These are phyloP conservation scores for Claviceps sp. DNA, from an alignment of 2,329 filamentous ascomycete genomes.

Conservation along the genomic window DNA sequence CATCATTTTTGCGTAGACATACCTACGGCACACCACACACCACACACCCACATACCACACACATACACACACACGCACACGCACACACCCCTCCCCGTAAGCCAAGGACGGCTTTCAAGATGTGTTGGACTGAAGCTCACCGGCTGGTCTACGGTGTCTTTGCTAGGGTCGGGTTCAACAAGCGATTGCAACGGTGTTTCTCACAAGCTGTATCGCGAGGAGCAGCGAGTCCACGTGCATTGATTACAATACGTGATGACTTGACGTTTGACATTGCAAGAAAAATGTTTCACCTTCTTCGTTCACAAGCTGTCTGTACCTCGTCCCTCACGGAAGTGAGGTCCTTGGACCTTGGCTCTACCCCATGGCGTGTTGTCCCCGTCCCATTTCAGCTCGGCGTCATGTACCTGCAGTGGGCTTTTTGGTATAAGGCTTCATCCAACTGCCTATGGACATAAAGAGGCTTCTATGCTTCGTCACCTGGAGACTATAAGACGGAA, in stretches of 20 bases:
- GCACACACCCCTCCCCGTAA: background rate
- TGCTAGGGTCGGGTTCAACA: background rate
- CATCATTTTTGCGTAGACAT: background rate
- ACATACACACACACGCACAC: background rate
- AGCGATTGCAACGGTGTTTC: background rate
- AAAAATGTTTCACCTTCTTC: conserved; percentile 2
- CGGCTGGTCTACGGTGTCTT: background rate
- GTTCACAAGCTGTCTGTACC: background rate
- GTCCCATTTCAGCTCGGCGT: background rate
- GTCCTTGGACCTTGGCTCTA: background rate
- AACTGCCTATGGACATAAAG: background rate
- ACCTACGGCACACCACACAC: background rate
- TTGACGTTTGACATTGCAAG: background rate
- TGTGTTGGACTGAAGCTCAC: background rate
- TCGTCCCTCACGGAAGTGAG: background rate
- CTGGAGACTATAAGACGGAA: background rate
- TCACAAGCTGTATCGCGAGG: conserved; percentile 1
- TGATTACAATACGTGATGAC: background rate
- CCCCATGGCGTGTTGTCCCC: background rate
- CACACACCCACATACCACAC: background rate
- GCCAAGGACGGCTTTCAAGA: background rate
- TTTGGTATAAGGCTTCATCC: background rate
- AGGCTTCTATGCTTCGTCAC: background rate
- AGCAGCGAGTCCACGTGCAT: conserved; percentile 1
- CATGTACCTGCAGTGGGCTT: background rate